phyloP scores from a whole-genome alignment of 2,329 filamentous ascomycete species.

The Aureobasidium lini region DNA sequence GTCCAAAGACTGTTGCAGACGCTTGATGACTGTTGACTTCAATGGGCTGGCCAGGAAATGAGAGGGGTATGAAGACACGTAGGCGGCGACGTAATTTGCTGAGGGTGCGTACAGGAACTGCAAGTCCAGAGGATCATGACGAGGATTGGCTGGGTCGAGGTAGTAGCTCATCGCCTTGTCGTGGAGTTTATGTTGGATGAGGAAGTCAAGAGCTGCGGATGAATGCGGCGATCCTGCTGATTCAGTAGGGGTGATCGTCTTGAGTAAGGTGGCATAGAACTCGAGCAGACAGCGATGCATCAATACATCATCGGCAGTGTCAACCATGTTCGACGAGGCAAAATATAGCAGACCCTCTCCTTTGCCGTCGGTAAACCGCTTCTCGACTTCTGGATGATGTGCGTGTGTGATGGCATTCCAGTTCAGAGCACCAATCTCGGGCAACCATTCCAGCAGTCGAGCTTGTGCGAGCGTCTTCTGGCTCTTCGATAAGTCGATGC shows the following conservation, averaged over 20 bases:
- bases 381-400: constrained; percentile 47
- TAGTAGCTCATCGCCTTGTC: constrained; percentile 43
- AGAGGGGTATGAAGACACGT: constrained; percentile 47
- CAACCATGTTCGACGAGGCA: constrained; percentile 48
- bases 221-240: constrained; percentile 17
- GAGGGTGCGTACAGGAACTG: constrained; percentile 48
- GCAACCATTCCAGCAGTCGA: constrained; percentile 51
- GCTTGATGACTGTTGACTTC: constrained; percentile 39
- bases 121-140: constrained; percentile 43
- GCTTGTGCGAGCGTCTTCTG: constrained; percentile 54
- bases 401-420: constrained; percentile 47
- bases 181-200: constrained; percentile 46
- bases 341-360: constrained; percentile 48
- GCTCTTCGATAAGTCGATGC: constrained; percentile 38
- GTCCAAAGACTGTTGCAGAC: constrained; percentile 39
- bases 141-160: constrained; percentile 40
- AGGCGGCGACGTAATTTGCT: constrained; percentile 51
- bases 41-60: constrained; percentile 44
- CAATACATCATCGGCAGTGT: constrained; percentile 48
- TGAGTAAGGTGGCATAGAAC: constrained; percentile 49
- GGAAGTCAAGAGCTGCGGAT: constrained; percentile 43
- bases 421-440: constrained; percentile 45
- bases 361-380: constrained; percentile 25
- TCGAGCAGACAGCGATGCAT: constrained; percentile 54
- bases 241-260: constrained; percentile 28